A percentile compares a stretch with the other conserved stretches of the same genome.
These are phyloP conservation scores for Globisporangium emineosum DNA, from an alignment of 352 stramenopile species.

Conservation along the genomic window DNA sequence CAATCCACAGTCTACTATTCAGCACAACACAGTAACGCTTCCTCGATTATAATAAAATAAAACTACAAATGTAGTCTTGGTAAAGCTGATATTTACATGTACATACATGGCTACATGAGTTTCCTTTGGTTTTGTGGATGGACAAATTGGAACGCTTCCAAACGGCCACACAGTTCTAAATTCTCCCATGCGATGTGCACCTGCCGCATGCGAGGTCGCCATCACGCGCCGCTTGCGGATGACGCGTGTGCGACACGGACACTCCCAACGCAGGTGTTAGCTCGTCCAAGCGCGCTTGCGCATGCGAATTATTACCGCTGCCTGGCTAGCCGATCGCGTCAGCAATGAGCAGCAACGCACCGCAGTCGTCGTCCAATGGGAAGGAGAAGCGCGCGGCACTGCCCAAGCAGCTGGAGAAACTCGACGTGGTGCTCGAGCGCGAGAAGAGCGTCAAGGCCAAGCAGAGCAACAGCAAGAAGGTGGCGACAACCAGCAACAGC, in stretches of 20 bases:
- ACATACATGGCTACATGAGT: too few relatives aligned
- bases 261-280: background rate
- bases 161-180: background rate
- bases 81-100: too few relatives aligned
- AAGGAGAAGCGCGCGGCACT: conserved; percentile 10
- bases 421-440: conserved; percentile 30
- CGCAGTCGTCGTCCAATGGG: background rate
- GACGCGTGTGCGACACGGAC: background rate
- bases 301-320: background rate
- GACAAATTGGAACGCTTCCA: background rate
- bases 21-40: background rate
- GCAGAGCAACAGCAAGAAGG: conserved; percentile 9
- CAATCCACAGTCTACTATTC: background rate
- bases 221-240: background rate
- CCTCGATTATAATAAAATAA: too few relatives aligned
- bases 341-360: background rate
- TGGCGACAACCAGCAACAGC: background rate
- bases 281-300: background rate
- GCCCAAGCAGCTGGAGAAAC: conserved; percentile 22
- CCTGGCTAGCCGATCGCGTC: background rate
- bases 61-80: too few relatives aligned
- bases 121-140: background rate
- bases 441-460: conserved; percentile 14
- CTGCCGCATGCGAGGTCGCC: background rate
- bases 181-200: background rate